These are phyloP conservation scores for Fraxinus angustifolia DNA, from an alignment of 305 asterid genomes.

Conservation along the genomic window DNA sequence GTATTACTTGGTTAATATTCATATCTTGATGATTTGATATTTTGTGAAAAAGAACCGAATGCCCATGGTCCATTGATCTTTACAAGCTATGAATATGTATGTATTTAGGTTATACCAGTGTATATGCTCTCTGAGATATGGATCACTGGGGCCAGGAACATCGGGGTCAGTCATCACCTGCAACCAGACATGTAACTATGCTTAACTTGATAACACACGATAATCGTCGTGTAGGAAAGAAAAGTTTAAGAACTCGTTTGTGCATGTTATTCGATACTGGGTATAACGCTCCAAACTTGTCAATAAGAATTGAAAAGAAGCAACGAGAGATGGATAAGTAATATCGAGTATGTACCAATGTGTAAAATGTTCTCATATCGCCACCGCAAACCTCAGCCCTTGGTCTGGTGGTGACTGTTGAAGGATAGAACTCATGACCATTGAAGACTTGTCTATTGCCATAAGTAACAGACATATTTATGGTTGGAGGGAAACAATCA, in stretches of 20 bases:
- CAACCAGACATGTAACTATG: conserved; percentile 2
- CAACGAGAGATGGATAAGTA: neutral
- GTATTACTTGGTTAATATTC: neutral
- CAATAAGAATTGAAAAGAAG: neutral
- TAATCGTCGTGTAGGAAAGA: neutral
- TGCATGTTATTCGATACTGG: neutral
- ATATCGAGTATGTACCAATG: conserved; percentile 39
- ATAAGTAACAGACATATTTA: conserved; percentile 41
- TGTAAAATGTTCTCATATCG: conserved; percentile 66
- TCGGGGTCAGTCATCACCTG: conserved; percentile 90
- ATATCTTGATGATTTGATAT: neutral
- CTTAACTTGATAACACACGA: neutral
- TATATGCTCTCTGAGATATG: conserved; percentile 73
- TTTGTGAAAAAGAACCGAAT: neutral
- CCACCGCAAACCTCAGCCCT: conserved; percentile 55
- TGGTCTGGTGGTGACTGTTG: conserved; percentile 48
- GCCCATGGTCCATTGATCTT: neutral
- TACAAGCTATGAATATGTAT: neutral
- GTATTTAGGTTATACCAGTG: conserved; percentile 50
- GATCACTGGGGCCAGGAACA: conserved; percentile 93
- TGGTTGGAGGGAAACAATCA: conserved; percentile 43
- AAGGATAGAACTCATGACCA: conserved; percentile 68
- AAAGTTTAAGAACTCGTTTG: neutral
- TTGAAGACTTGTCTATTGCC: conserved; percentile 53
- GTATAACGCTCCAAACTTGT: neutral